Percentiles rank a stretch among this genome's conserved stretches.
Evolutionary conservation across 345 rosid genomes (phyloP).

Genomic region (Salix viminalis): DNA sequence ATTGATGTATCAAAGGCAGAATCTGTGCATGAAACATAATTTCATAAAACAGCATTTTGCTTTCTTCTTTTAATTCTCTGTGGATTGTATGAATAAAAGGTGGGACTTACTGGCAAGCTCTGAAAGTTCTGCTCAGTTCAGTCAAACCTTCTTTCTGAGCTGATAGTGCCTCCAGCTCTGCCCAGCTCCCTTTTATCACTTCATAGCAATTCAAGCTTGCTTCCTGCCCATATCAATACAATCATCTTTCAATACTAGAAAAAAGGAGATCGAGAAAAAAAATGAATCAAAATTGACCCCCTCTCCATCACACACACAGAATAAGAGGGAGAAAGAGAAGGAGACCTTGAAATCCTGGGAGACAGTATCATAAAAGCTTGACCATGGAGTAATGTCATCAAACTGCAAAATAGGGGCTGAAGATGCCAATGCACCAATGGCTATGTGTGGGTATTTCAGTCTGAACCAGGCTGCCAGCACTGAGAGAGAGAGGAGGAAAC

Average conservation of each 20-base stretch:
- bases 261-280: not conserved
- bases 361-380: conserved; percentile 73
- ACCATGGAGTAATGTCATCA: conserved; percentile 58
- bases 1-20: not conserved
- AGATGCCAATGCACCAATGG: conserved; percentile 78
- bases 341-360: conserved; percentile 68
- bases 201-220: conserved; percentile 61
- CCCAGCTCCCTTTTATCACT: conserved; percentile 74
- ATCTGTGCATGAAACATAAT: not conserved
- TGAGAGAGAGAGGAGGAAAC: conserved; percentile 22
- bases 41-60: not conserved
- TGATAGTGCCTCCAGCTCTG: conserved; percentile 51
- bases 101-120: conserved; percentile 56
- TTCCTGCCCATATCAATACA: conserved; percentile 30
- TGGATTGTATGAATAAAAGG: not conserved
- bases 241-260: conserved; percentile 4
- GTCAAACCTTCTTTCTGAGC: conserved; percentile 42
- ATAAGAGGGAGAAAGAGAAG: not conserved
- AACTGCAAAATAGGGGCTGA: conserved; percentile 76
- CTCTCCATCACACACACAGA: not conserved
- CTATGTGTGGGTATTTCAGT: conserved; percentile 72
- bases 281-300: not conserved
- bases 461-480: conserved; percentile 93
- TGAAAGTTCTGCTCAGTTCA: conserved; percentile 56
- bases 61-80: not conserved